Base-by-base conservation (phyloP, 225 moss, liverwort and hornwort genomes). In the Pseudisothecium myosuroides region DNA sequence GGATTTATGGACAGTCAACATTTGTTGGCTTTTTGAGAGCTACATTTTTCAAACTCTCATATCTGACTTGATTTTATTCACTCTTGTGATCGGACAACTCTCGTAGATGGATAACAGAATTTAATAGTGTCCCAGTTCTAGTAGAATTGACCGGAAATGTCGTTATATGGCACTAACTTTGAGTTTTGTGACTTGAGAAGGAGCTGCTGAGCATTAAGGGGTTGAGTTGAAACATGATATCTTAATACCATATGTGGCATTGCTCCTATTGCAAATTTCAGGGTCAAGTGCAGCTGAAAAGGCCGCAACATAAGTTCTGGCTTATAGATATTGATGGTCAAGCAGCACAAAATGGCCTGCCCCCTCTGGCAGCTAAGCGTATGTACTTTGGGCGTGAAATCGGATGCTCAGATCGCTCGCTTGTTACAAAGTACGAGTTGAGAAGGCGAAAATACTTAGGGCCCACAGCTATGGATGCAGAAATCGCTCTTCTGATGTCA, bases 381-480 rank as follows among this genome's bases (percentile, higher is more conserved):
- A 93, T 96, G 89, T 94, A 95, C 73, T 99, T 99, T 72, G 97
- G 92, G 63, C 99, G 99, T 84, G 99, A 99, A 88, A 92, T 99
- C 89, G 99, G 96, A 84, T 91, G 91, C 85, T 92, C 97, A 37
- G 95, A 99, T 89, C 96, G 99, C 39, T 96, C 96, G 60, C 91
- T 96, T 49, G 95, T 97, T 86, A 89, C 96, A 61, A 96, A 96
- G 89, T 99, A 99, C 67, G 96, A 97, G 80, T 86, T 99, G 52
- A 94, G 96, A 87, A 93, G 96, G 76, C 93, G 99, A 64, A 97
- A 90, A 82, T 97, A 99, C 80, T 90, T 99, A 14, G 99, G 99
- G 9, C 97, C 99, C 58, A 99, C 99, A 74, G 99, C 99, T 39
- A 99, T 99, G 99, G 94, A 99, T 90, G 99, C 99, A n/a, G 99